Evolutionary conservation across 176 grass and related monocot species (phyloP).

Genomic region (Pharus latifolius): DNA sequence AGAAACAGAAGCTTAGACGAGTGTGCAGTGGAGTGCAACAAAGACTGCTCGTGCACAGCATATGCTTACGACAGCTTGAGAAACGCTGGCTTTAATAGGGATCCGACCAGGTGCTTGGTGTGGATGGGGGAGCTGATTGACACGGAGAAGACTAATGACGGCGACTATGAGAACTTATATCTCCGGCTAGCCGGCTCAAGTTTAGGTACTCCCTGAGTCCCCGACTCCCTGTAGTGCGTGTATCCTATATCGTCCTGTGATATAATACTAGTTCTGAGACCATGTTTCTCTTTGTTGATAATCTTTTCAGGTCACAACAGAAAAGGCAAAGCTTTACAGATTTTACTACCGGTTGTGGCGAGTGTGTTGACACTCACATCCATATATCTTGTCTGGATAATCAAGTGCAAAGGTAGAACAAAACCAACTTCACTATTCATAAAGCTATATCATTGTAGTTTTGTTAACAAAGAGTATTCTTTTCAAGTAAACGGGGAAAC

Average conservation of each 20-base stretch:
- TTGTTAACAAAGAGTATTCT: background rate
- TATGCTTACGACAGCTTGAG: constrained; percentile 28
- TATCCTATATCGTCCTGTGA: too few species aligned
- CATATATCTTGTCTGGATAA: background rate
- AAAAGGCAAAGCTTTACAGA: background rate
- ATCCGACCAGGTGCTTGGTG: constrained; percentile 42
- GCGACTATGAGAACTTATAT: constrained; percentile 34
- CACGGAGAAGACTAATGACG: background rate
- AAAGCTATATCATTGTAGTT: background rate
- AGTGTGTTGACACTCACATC: background rate
- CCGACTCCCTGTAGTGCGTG: too few species aligned
- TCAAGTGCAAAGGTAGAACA: constrained; percentile 24
- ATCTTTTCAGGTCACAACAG: constrained; percentile 8
- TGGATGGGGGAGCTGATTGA: constrained; percentile 47
- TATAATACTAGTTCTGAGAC: background rate
- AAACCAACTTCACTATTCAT: background rate
- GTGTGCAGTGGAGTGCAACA: constrained; percentile 22
- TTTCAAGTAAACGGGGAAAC: constrained; percentile 4
- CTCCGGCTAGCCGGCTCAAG: constrained; percentile 12
- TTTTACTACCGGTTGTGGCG: constrained; percentile 7
- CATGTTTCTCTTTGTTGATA: background rate
- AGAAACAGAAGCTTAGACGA: constrained; percentile 10
- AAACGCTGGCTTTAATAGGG: background rate
- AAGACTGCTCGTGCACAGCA: constrained; percentile 34
- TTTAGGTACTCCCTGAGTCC: constrained; percentile 22